Conservation (phyloP, 2,329 filamentous ascomycete genomes). For the Claviceps sp. region DNA sequence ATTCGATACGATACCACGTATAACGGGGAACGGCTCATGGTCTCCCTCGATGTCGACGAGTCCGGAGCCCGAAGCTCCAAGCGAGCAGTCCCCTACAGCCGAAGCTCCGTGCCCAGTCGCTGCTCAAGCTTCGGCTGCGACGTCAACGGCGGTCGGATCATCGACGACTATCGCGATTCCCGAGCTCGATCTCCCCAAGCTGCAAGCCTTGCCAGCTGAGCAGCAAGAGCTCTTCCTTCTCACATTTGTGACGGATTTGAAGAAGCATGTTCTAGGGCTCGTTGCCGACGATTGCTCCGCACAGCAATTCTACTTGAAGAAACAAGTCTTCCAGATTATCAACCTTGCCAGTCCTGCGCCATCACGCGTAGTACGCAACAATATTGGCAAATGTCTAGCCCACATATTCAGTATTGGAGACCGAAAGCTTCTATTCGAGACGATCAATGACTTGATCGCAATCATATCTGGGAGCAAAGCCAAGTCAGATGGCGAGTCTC, state of each 20-base stretch:
- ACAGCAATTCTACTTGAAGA: constrained; percentile 85
- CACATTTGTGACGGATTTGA: constrained; percentile 72
- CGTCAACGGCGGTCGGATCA: constrained; percentile 16
- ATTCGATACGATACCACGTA: neutral
- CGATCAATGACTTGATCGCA: constrained; percentile 71
- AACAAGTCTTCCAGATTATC: constrained; percentile 87
- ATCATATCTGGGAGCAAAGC: constrained; percentile 63
- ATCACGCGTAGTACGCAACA: constrained; percentile 80
- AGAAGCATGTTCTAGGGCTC: constrained; percentile 64
- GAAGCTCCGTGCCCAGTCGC: neutral
- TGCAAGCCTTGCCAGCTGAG: constrained; percentile 78
- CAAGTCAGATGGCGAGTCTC: constrained; percentile 61
- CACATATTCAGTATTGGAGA: constrained; percentile 77
- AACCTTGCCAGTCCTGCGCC: constrained; percentile 72
- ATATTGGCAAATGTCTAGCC: constrained; percentile 71
- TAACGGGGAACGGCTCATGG: neutral
- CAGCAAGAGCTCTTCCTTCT: constrained; percentile 93
- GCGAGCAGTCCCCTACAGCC: constrained; percentile 7
- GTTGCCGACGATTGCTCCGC: constrained; percentile 68
- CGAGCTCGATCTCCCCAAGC: constrained; percentile 80
- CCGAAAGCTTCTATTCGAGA: constrained; percentile 84
- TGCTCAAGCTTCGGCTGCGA: constrained; percentile 7
- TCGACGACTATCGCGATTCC: constrained; percentile 37
- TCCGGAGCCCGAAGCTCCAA: constrained; percentile 22
- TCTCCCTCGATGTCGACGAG: constrained; percentile 21